phyloP scores from a whole-genome alignment of 2,329 filamentous ascomycete genomes.

The Cordyceps fumosorosea region DNA sequence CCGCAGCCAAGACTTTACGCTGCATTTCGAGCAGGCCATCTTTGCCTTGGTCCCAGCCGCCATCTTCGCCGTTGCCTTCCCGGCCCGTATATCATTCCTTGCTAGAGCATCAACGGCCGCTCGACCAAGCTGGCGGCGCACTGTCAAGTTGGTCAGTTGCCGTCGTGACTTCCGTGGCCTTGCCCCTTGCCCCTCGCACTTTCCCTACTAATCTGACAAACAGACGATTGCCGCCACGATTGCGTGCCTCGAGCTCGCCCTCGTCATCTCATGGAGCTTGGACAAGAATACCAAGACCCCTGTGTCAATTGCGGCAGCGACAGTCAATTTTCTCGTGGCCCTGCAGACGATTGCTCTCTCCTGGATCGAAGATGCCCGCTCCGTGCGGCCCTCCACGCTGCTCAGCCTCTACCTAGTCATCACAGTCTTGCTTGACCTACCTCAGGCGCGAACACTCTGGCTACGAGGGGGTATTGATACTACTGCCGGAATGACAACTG shows the following conservation, averaged over 20 bases:
- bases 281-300: not conserved
- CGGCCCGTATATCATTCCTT: not conserved
- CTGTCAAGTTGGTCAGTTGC: not conserved
- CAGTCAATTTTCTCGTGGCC: conserved; percentile 19
- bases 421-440: conserved; percentile 25
- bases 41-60: not conserved
- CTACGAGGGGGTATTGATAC: conserved; percentile 18
- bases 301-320: not conserved
- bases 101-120: not conserved
- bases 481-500: conserved; percentile 19
- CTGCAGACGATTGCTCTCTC: conserved; percentile 22
- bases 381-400: conserved; percentile 26
- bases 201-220: not conserved
- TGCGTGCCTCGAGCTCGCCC: not conserved
- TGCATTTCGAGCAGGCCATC: conserved; percentile 10
- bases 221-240: not conserved
- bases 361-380: conserved; percentile 25
- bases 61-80: conserved; percentile 6
- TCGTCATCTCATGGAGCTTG: conserved; percentile 1
- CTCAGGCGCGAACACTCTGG: conserved; percentile 26
- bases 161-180: not conserved
- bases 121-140: not conserved
- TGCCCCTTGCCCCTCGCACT: no score
- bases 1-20: conserved; percentile 6
- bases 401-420: conserved; percentile 24